These are phyloP conservation scores for Arachis monticola DNA, from an alignment of 331 rosid genomes.

Conservation along the genomic window DNA sequence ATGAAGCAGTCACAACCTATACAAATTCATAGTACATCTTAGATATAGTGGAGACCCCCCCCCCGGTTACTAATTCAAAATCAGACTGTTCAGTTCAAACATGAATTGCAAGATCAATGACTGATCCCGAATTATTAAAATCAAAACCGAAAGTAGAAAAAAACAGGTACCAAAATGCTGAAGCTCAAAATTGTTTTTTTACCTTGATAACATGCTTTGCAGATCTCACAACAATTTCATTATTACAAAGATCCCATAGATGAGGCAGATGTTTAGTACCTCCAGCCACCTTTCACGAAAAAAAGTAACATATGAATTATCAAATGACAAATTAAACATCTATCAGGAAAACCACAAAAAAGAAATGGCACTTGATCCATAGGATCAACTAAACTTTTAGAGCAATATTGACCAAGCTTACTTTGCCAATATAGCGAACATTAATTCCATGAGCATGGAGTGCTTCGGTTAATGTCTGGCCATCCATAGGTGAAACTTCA, in stretches of 20 bases:
- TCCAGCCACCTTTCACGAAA: slow-evolving; percentile 72
- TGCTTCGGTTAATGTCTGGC: slow-evolving; percentile 96
- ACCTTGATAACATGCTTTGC: slow-evolving; percentile 99
- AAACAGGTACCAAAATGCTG: slow-evolving; percentile 1
- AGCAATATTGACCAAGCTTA: slow-evolving; percentile 42
- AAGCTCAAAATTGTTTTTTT: slow-evolving; percentile 32
- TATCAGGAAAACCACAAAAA: slow-evolving; percentile 40
- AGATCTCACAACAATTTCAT: slow-evolving; percentile 93
- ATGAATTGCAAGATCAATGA: slow-evolving; percentile 19
- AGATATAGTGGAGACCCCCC: background rate
- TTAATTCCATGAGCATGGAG: slow-evolving; percentile 99
- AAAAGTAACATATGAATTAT: slow-evolving; percentile 37
- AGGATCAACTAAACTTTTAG: slow-evolving; percentile 4
- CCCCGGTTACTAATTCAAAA: background rate
- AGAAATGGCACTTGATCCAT: slow-evolving; percentile 4
- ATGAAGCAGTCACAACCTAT: background rate
- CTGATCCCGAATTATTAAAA: slow-evolving; percentile 1
- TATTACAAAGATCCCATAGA: slow-evolving; percentile 91
- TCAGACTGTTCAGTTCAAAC: slow-evolving; percentile 9
- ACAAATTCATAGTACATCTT: background rate
- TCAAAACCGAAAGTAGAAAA: background rate
- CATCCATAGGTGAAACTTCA: slow-evolving; percentile 99
- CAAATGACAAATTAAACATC: slow-evolving; percentile 50
- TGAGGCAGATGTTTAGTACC: slow-evolving; percentile 96
- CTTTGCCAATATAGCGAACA: slow-evolving; percentile 95